These are phyloP conservation scores for Xylaria sp. DNA, from an alignment of 2,329 filamentous ascomycete species.

Conservation along the genomic window DNA sequence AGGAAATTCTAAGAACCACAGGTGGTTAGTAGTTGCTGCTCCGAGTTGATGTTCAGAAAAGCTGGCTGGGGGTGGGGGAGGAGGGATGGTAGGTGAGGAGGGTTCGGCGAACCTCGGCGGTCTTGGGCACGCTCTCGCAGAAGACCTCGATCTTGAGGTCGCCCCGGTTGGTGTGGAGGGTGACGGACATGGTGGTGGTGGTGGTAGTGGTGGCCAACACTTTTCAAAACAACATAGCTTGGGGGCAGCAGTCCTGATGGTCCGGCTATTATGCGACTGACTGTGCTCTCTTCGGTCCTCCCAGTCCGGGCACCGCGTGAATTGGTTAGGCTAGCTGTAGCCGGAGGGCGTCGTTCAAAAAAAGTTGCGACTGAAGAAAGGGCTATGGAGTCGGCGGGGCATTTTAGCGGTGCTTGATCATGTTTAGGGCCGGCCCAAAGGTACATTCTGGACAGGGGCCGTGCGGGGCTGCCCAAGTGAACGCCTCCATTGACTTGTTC, in stretches of 20 bases:
- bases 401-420: background rate
- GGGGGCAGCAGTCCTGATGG: background rate
- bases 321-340: too few species aligned
- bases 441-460: background rate
- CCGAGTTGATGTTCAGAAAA: background rate
- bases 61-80: too few species aligned
- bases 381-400: background rate
- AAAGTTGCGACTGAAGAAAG: background rate
- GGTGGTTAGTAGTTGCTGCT: constrained; percentile 10
- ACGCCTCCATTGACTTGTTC: too few species aligned
- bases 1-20: constrained; percentile 72
- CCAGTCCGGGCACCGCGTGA: too few species aligned
- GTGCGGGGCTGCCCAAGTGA: background rate
- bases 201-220: too few species aligned
- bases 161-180: constrained; percentile 84
- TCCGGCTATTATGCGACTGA: background rate
- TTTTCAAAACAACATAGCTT: constrained; percentile 4
- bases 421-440: background rate
- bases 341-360: background rate
- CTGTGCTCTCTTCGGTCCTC: too few species aligned
- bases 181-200: constrained; percentile 59
- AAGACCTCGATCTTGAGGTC: constrained; percentile 96
- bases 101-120: constrained; percentile 71
- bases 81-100: too few species aligned
- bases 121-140: constrained; percentile 92